These are phyloP conservation scores for Paraphaeosphaeria sporulosa DNA, from an alignment of 2,329 filamentous ascomycete genomes.

Conservation along the genomic window DNA sequence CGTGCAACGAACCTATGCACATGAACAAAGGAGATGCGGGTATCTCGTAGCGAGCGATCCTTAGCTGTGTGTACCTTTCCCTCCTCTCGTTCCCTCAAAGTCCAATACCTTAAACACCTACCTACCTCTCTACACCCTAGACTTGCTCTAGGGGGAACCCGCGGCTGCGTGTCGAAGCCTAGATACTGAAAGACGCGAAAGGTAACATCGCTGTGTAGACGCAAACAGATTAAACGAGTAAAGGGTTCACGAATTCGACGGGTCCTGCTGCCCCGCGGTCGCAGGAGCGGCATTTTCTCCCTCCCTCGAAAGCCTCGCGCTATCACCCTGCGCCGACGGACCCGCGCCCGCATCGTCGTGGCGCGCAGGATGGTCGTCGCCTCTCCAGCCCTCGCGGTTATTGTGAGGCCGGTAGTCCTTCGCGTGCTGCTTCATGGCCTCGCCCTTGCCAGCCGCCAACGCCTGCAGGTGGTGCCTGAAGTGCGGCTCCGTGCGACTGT, in stretches of 20 bases:
- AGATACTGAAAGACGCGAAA: not conserved
- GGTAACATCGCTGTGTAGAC: not conserved
- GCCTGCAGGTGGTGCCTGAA: slow-evolving; percentile 39
- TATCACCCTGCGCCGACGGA: slow-evolving; percentile 16
- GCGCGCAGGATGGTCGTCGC: slow-evolving; percentile 22
- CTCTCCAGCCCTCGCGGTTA: slow-evolving; percentile 36
- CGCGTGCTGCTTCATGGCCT: slow-evolving; percentile 34
- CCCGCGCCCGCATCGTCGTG: slow-evolving; percentile 26
- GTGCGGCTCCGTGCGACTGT: slow-evolving; percentile 31
- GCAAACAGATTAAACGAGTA: not conserved
- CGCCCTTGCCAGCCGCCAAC: slow-evolving; percentile 31
- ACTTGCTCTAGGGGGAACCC: too few species aligned
- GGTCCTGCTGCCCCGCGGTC: slow-evolving; percentile 1
- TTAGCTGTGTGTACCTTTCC: not conserved
- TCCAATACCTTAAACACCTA: too few species aligned
- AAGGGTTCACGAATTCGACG: not conserved
- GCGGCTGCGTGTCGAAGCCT: not conserved
- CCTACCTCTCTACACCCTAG: too few species aligned
- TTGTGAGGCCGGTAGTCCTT: slow-evolving; percentile 33
- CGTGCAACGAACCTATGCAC: not conserved
- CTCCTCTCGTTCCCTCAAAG: not conserved
- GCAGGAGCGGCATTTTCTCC: slow-evolving; percentile 12
- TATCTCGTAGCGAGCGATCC: slow-evolving; percentile 15
- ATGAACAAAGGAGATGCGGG: slow-evolving; percentile 12
- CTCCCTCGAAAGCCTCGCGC: slow-evolving; percentile 7